A percentile compares a stretch with the other conserved stretches of the same genome.
Evolutionary conservation across 2,329 filamentous ascomycete genomes (phyloP).

Genomic region (Diaporthe sp.): DNA sequence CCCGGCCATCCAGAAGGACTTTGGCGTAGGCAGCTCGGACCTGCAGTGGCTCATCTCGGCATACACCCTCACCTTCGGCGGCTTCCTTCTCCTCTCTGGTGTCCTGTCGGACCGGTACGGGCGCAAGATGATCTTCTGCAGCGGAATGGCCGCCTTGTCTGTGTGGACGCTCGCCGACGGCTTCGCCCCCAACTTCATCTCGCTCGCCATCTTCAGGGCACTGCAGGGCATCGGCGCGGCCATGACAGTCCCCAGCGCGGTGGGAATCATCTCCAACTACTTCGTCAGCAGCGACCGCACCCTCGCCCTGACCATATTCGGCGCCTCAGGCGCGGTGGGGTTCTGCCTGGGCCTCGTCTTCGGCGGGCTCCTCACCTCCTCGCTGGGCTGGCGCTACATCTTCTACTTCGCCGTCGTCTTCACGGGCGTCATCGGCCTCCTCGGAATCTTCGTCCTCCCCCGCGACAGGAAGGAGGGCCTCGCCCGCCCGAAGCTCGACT

Average conservation of each 20-base stretch:
- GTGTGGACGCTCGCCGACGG: slow-evolving; percentile 46
- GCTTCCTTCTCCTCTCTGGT: slow-evolving; percentile 46
- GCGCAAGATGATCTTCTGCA: slow-evolving; percentile 49
- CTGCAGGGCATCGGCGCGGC: slow-evolving; percentile 57
- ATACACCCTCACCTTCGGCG: slow-evolving; percentile 52
- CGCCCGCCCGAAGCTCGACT: slow-evolving; percentile 50
- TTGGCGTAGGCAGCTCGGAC: slow-evolving; percentile 41
- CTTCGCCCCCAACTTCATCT: slow-evolving; percentile 54
- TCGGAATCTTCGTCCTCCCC: slow-evolving; percentile 50
- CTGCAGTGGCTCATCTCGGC: slow-evolving; percentile 54
- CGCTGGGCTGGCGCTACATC: slow-evolving; percentile 51
- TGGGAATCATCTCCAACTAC: slow-evolving; percentile 54
- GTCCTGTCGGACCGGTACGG: slow-evolving; percentile 50
- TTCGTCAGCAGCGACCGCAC: slow-evolving; percentile 50
- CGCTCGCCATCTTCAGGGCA: slow-evolving; percentile 54
- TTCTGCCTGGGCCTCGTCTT: slow-evolving; percentile 53
- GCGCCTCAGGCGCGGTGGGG: slow-evolving; percentile 50
- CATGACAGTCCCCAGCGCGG: slow-evolving; percentile 57
- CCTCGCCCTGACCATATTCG: slow-evolving; percentile 51
- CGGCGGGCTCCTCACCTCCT: slow-evolving; percentile 50
- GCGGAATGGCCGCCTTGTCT: slow-evolving; percentile 48
- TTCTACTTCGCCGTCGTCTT: slow-evolving; percentile 48
- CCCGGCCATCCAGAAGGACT: slow-evolving; percentile 49
- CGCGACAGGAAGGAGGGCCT: slow-evolving; percentile 47
- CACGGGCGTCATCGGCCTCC: slow-evolving; percentile 38